phyloP scores from a whole-genome alignment of 108 stramenopile species.

The Nannochloropsis salina region DNA sequence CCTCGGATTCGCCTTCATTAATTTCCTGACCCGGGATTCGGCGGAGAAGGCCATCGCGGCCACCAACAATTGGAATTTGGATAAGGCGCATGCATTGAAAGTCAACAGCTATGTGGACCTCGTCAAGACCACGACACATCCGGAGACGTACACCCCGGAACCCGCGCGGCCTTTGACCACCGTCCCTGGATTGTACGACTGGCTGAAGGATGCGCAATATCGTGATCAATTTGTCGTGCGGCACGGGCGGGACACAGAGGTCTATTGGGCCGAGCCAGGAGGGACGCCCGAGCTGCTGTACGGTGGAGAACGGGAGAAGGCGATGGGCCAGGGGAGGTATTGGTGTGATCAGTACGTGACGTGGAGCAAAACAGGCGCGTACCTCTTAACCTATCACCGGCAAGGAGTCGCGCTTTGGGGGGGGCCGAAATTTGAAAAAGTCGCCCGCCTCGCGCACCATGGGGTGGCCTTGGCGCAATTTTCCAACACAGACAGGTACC shows the following conservation, averaged over 20 bases:
- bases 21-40: constrained; percentile 67
- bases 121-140: constrained; percentile 53
- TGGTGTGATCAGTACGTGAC: constrained; percentile 89
- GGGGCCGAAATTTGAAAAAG: constrained; percentile 75
- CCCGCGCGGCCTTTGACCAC: neutral
- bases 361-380: constrained; percentile 86
- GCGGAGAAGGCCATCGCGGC: constrained; percentile 63
- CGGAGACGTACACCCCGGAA: constrained; percentile 41
- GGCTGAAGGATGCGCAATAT: constrained; percentile 82
- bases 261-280: constrained; percentile 77
- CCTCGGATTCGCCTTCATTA: constrained; percentile 66
- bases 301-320: constrained; percentile 88
- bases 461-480: constrained; percentile 74
- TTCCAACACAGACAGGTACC: constrained; percentile 73
- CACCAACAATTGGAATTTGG: constrained; percentile 60
- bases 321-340: constrained; percentile 57
- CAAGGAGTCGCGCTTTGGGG: constrained; percentile 93
- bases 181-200: constrained; percentile 49
- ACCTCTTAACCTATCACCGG: constrained; percentile 81
- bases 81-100: constrained; percentile 76
- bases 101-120: constrained; percentile 71
- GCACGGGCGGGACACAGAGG: constrained; percentile 71
- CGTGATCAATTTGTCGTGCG: constrained; percentile 89
- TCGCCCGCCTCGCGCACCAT: constrained; percentile 74
- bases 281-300: constrained; percentile 77